phyloP scores from a whole-genome alignment of 2,329 filamentous ascomycete genomes.

The Colletotrichum incanum region DNA sequence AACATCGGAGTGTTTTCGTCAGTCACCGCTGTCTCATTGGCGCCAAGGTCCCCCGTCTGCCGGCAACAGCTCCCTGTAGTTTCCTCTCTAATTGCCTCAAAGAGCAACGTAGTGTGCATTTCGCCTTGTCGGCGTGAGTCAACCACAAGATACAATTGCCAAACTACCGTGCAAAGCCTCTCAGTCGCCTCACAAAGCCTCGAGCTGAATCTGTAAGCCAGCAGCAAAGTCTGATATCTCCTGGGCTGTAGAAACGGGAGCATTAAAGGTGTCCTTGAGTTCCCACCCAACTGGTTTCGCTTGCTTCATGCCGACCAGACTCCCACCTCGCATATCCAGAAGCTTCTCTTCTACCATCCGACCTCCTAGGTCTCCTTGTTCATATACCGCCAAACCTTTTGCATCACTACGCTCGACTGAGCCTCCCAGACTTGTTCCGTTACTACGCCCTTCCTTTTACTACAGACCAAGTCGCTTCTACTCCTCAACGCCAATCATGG shows the following conservation, averaged over 20 bases:
- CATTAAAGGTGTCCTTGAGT: slow-evolving; percentile 4
- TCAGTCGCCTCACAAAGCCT: slow-evolving; percentile 12
- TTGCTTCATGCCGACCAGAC: slow-evolving; percentile 40
- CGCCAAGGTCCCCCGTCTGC: slow-evolving; percentile 5
- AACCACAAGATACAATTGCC: slow-evolving; percentile 18
- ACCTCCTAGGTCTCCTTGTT: slow-evolving; percentile 16
- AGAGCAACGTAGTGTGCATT: slow-evolving; percentile 34
- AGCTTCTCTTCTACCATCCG: slow-evolving; percentile 27
- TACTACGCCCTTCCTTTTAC: background rate
- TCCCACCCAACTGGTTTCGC: slow-evolving; percentile 7
- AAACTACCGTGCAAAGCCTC: slow-evolving; percentile 18
- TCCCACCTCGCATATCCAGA: slow-evolving; percentile 38
- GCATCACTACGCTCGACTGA: slow-evolving; percentile 1
- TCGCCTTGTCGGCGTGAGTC: slow-evolving; percentile 35
- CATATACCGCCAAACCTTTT: background rate
- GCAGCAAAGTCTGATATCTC: background rate
- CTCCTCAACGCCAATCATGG: slow-evolving; percentile 21
- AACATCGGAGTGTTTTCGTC: slow-evolving; percentile 2
- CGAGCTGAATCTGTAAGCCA: slow-evolving; percentile 18
- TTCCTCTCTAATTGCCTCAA: slow-evolving; percentile 20
- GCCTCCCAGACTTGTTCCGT: background rate
- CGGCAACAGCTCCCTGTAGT: slow-evolving; percentile 24
- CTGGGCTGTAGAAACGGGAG: background rate
- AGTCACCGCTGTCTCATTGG: slow-evolving; percentile 1
- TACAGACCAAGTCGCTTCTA: background rate